phyloP scores from a whole-genome alignment of 257 asterid genomes.

The Lithospermum erythrorhizon region DNA sequence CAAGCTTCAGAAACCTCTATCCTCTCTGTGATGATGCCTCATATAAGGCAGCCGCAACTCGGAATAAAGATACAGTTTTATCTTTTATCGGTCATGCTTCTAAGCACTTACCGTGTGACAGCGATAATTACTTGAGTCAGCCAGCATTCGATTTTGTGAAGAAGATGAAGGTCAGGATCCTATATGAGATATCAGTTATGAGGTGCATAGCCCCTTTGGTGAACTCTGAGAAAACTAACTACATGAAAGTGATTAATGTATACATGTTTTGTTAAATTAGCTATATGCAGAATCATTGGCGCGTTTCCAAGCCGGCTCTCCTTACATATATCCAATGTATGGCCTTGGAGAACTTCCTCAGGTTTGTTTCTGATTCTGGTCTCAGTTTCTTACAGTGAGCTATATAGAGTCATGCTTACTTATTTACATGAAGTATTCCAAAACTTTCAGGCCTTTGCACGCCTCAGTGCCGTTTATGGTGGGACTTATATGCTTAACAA shows the following conservation, averaged over 20 bases:
- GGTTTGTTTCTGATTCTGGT: slow-evolving; percentile 37
- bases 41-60: too few relatives aligned
- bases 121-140: slow-evolving; percentile 76
- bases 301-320: slow-evolving; percentile 93
- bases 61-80: slow-evolving; percentile 74
- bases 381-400: slow-evolving; percentile 4
- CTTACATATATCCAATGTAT: slow-evolving; percentile 91
- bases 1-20: not conserved
- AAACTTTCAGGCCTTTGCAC: slow-evolving; percentile 81
- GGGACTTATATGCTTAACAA: slow-evolving; percentile 98
- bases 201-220: not conserved
- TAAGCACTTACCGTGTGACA: slow-evolving; percentile 71
- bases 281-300: slow-evolving; percentile 96
- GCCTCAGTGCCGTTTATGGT: slow-evolving; percentile 98
- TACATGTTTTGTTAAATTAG: slow-evolving; percentile 30
- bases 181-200: not conserved
- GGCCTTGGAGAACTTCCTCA: slow-evolving; percentile 98
- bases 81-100: slow-evolving; percentile 89
- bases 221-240: not conserved
- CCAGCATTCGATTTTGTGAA: slow-evolving; percentile 76
- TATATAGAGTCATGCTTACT: not conserved
- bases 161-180: slow-evolving; percentile 63
- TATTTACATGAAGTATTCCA: not conserved
- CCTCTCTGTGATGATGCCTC: slow-evolving; percentile 6
- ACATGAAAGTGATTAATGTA: slow-evolving; percentile 5